phyloP scores from a whole-genome alignment of 768 basidiomycete genomes.

The Hericium erinaceus region DNA sequence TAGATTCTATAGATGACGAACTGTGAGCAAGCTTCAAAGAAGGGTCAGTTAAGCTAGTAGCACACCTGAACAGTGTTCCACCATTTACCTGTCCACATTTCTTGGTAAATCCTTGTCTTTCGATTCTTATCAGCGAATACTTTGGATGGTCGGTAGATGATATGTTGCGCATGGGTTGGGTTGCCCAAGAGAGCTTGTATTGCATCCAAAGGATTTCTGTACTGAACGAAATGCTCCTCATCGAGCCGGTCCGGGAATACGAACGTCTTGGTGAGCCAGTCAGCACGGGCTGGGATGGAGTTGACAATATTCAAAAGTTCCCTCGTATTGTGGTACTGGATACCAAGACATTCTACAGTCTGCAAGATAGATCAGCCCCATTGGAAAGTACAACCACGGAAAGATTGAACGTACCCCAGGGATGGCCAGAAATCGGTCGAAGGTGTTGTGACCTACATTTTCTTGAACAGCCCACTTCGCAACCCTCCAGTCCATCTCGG shows the following conservation, averaged over 20 bases:
- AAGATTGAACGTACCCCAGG: not conserved
- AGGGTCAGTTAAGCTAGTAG: not conserved
- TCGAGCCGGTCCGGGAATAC: constrained; percentile 17
- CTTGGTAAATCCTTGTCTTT: constrained; percentile 5
- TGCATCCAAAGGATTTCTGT: constrained; percentile 7
- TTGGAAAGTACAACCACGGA: not conserved
- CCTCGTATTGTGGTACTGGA: constrained; percentile 20
- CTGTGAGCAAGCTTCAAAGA: too few species aligned
- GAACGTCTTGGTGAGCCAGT: constrained; percentile 17
- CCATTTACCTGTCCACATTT: constrained; percentile 13
- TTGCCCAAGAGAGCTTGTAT: constrained; percentile 6
- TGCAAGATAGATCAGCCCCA: not conserved
- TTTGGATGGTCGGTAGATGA: constrained; percentile 1
- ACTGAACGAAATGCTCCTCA: constrained; percentile 24
- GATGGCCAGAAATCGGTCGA: not conserved
- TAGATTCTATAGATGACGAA: not conserved
- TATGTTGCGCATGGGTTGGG: constrained; percentile 6
- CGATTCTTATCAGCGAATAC: not conserved
- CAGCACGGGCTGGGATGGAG: constrained; percentile 18
- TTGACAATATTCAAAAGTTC: constrained; percentile 21
- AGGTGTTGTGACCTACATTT: too few species aligned
- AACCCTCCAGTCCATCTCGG: too few species aligned
- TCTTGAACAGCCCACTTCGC: too few species aligned
- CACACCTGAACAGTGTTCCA: constrained; percentile 6
- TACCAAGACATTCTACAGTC: not conserved